These are phyloP conservation scores for Tulasnella sp. DNA, from an alignment of 768 basidiomycete species.

Conservation along the genomic window DNA sequence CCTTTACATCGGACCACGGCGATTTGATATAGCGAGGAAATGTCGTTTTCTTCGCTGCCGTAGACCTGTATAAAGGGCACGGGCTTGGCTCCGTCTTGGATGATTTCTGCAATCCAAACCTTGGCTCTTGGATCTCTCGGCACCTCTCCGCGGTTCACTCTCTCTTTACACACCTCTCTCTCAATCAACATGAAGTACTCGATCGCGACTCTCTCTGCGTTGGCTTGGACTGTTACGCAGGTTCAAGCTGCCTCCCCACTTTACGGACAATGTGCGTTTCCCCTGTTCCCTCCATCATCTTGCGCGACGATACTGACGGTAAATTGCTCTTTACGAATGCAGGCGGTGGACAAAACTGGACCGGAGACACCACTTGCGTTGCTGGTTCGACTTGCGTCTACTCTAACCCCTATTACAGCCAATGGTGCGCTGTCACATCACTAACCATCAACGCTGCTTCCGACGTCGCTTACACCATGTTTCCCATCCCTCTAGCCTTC, in stretches of 20 bases:
- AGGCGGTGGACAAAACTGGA: background rate
- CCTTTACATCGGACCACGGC: constrained; percentile 1
- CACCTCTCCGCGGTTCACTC: background rate
- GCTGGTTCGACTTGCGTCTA: constrained; percentile 21
- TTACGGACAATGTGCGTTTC: constrained; percentile 49
- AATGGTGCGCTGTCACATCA: constrained; percentile 12
- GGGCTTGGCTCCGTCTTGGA: background rate
- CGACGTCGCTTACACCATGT: background rate
- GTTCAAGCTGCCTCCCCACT: constrained; percentile 37
- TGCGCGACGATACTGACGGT: constrained; percentile 5
- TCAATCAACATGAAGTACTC: background rate
- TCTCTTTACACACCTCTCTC: background rate
- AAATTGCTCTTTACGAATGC: background rate
- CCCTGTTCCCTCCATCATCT: constrained; percentile 37
- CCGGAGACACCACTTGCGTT: constrained; percentile 18
- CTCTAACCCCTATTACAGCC: constrained; percentile 22
- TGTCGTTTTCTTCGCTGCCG: background rate
- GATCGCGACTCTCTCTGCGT: background rate
- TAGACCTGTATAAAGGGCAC: background rate
- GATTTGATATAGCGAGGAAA: background rate
- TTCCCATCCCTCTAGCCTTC: background rate
- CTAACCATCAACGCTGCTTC: background rate
- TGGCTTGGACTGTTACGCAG: constrained; percentile 2
- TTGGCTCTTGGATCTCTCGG: background rate
- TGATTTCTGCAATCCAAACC: background rate